phyloP scores from a whole-genome alignment of 177 flowering plant genomes.

The Tripterygium wilfordii region DNA sequence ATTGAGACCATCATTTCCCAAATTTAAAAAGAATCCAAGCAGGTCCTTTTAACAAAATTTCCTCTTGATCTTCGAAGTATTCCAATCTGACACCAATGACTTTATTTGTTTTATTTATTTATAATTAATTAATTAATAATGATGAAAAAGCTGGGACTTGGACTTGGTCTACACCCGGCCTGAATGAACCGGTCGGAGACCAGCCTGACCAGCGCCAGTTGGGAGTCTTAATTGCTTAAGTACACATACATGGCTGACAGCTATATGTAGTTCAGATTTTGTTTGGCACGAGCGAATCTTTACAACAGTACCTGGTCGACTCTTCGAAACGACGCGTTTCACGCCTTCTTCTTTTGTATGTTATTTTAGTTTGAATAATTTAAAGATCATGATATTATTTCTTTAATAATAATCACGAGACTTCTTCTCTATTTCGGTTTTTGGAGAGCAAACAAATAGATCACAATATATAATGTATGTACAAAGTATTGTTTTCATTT shows the following conservation, averaged over 20 bases:
- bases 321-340: neutral
- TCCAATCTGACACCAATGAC: conserved; percentile 13
- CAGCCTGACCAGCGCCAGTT: conserved; percentile 42
- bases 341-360: neutral
- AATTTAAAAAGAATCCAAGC: conserved; percentile 3
- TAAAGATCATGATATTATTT: neutral
- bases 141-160: conserved; percentile 1
- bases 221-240: conserved; percentile 28
- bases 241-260: conserved; percentile 35
- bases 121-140: neutral
- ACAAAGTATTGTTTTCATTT: too few species aligned
- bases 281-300: conserved; percentile 37
- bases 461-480: too few species aligned
- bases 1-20: conserved; percentile 37
- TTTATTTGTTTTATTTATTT: neutral
- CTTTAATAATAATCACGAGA: neutral
- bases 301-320: conserved; percentile 7
- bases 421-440: neutral
- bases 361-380: neutral
- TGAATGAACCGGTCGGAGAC: conserved; percentile 48
- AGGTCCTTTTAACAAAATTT: too few species aligned
- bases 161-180: conserved; percentile 32
- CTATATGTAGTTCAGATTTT: conserved; percentile 29
- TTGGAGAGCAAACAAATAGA: neutral
- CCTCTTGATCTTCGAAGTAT: neutral